A percentile compares a stretch with the other conserved stretches of the same genome.
phyloP scores from a whole-genome alignment of 2,329 filamentous ascomycete genomes.

The Neopestalotiopsis sp. region DNA sequence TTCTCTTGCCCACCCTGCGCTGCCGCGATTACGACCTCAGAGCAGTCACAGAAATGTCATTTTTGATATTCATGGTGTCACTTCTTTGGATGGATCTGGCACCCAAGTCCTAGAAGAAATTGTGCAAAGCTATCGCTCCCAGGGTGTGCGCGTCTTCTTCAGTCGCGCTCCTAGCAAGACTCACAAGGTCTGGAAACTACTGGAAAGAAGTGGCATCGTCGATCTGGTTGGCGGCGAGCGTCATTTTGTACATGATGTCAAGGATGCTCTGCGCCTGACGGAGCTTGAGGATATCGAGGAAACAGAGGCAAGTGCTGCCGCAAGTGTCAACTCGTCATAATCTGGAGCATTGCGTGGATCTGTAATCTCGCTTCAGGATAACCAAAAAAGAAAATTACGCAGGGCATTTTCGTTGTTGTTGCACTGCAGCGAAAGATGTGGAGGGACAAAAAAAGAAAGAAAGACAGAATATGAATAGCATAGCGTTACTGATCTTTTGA shows the following conservation, averaged over 20 bases:
- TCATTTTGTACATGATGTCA: conserved; percentile 83
- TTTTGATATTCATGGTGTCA: conserved; percentile 98
- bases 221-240: conserved; percentile 77
- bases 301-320: conserved; percentile 14
- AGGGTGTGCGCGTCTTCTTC: conserved; percentile 80
- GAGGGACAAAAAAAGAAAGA: neutral
- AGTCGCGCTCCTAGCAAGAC: conserved; percentile 56
- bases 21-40: conserved; percentile 77
- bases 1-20: conserved; percentile 79
- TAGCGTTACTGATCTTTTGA: neutral
- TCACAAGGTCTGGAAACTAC: conserved; percentile 70
- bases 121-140: conserved; percentile 76
- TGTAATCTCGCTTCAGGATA: neutral
- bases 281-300: conserved; percentile 63
- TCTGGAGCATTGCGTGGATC: neutral
- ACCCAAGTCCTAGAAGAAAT: conserved; percentile 92
- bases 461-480: neutral
- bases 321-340: conserved; percentile 12
- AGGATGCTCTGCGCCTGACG: conserved; percentile 81
- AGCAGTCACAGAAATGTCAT: conserved; percentile 91
- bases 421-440: neutral
- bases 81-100: conserved; percentile 89
- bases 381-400: neutral
- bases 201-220: conserved; percentile 83
- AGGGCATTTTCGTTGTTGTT: neutral